phyloP scores from a whole-genome alignment of 1,284 basidiomycete genomes.

The Rhizopogon parksii region DNA sequence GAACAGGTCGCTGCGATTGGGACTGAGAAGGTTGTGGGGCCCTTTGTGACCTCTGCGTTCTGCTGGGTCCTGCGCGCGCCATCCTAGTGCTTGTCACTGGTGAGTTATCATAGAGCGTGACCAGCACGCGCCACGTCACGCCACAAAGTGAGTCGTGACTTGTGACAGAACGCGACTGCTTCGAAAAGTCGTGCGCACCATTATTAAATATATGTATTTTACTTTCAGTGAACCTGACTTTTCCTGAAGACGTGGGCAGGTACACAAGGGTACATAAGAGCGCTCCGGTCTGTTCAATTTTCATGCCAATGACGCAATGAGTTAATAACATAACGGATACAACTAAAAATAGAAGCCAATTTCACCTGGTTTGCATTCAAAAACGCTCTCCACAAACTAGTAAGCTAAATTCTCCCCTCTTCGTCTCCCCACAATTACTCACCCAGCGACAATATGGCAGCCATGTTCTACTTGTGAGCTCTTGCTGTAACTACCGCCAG shows the following conservation, averaged over 20 bases:
- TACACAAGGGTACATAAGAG: too few relatives aligned
- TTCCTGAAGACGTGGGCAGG: too few relatives aligned
- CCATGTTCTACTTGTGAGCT: conserved; percentile 1
- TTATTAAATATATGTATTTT: too few relatives aligned
- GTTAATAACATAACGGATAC: too few relatives aligned
- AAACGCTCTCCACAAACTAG: not conserved
- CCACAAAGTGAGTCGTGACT: conserved; percentile 2
- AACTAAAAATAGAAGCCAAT: not conserved
- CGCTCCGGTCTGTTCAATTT: too few relatives aligned
- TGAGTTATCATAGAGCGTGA: conserved; percentile 1
- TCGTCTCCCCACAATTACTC: not conserved
- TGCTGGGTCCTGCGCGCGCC: conserved; percentile 27
- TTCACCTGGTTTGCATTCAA: not conserved
- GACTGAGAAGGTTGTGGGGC: conserved; percentile 28
- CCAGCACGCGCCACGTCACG: not conserved
- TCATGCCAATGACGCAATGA: too few relatives aligned
- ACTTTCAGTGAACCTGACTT: too few relatives aligned
- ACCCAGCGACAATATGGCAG: not conserved
- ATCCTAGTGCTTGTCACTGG: conserved; percentile 6
- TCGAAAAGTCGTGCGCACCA: not conserved
- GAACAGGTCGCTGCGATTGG: conserved; percentile 21
- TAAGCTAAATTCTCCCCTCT: not conserved
- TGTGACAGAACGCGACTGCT: conserved; percentile 8
- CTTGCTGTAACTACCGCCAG: not conserved
- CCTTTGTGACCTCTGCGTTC: conserved; percentile 28